Percentiles rank a stretch among this genome's conserved stretches.
Evolutionary conservation across 2,329 filamentous ascomycete genomes (phyloP).

Genomic region (Cytospora mali): DNA sequence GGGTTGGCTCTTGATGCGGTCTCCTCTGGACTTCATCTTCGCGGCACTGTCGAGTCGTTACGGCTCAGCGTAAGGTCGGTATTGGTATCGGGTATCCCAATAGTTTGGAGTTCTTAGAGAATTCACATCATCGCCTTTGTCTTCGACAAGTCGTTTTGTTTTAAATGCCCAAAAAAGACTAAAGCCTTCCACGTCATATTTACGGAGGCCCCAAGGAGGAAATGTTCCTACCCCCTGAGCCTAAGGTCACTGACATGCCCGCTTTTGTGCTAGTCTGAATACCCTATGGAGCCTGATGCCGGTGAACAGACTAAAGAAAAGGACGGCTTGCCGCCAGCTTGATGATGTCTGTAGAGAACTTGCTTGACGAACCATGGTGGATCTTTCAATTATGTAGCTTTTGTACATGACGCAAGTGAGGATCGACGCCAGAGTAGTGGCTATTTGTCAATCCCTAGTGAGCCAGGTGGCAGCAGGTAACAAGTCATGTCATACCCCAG

Average conservation of each 20-base stretch:
- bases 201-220: neutral
- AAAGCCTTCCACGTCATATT: neutral
- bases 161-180: neutral
- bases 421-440: neutral
- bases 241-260: neutral
- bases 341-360: neutral
- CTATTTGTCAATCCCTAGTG: neutral
- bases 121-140: neutral
- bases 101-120: neutral
- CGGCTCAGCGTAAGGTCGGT: neutral
- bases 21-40: neutral
- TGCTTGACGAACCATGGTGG: neutral
- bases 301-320: neutral
- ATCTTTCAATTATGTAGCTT: neutral
- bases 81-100: neutral
- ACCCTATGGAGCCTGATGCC: neutral
- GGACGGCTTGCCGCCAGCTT: neutral
- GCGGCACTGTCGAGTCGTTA: neutral
- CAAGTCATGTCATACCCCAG: neutral
- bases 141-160: neutral
- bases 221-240: neutral
- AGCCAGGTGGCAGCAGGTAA: neutral
- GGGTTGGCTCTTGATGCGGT: neutral
- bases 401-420: neutral
- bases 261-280: neutral